Conservation (phyloP, 306 rosid species). For the Cyclanthera cordifolia region DNA sequence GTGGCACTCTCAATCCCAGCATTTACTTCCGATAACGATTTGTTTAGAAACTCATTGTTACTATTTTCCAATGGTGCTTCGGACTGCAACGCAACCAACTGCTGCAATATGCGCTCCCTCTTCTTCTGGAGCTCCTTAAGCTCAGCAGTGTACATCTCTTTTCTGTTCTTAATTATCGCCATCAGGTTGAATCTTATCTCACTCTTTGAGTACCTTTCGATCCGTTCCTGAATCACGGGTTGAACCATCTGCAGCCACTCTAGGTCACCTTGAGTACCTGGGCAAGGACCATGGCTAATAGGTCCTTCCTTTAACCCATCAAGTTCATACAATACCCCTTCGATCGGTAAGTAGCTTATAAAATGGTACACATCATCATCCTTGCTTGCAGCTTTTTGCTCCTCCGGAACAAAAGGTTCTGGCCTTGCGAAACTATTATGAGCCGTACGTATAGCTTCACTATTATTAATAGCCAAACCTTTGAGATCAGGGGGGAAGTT, state of each 20-base stretch:
- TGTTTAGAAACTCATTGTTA: slow-evolving; percentile 62
- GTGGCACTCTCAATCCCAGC: slow-evolving; percentile 16
- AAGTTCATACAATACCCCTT: slow-evolving; percentile 86
- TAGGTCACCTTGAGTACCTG: slow-evolving; percentile 69
- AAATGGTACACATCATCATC: slow-evolving; percentile 94
- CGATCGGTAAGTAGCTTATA: slow-evolving; percentile 89
- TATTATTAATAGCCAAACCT: slow-evolving; percentile 93
- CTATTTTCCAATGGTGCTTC: slow-evolving; percentile 47
- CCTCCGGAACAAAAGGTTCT: slow-evolving; percentile 89
- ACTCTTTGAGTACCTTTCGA: slow-evolving; percentile 72
- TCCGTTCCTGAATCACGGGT: slow-evolving; percentile 88
- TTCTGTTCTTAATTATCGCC: slow-evolving; percentile 84
- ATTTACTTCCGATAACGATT: slow-evolving; percentile 72
- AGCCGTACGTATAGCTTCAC: slow-evolving; percentile 83
- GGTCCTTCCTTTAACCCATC: slow-evolving; percentile 99
- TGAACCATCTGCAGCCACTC: slow-evolving; percentile 91
- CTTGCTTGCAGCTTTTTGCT: slow-evolving; percentile 74
- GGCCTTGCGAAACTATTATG: slow-evolving; percentile 97
- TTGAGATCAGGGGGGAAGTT: slow-evolving; percentile 92
- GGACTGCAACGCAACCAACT: slow-evolving; percentile 49
- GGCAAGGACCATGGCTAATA: slow-evolving; percentile 85
- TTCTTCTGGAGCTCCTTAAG: slow-evolving; percentile 93
- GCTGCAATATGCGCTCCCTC: slow-evolving; percentile 93
- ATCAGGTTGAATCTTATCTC: slow-evolving; percentile 92
- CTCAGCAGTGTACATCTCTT: slow-evolving; percentile 75